Conservation (phyloP, 257 asterid genomes). For the Vinca minor region DNA sequence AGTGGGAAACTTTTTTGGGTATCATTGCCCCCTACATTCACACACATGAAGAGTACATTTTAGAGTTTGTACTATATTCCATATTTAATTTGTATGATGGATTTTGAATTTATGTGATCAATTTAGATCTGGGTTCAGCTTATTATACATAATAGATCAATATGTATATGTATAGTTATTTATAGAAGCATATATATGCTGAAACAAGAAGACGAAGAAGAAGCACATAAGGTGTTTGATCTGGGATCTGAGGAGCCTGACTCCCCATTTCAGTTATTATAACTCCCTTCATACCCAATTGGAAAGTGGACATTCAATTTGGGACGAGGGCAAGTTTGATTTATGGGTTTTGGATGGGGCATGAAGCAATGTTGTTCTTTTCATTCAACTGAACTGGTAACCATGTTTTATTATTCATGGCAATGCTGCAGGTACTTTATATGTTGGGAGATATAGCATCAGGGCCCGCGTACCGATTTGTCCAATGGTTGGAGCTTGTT, state of each 20-base stretch:
- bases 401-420: conserved; percentile 1
- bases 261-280: conserved; percentile 66
- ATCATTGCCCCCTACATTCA: conserved; percentile 3
- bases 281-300: conserved; percentile 96
- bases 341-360: background rate
- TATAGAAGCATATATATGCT: conserved; percentile 21
- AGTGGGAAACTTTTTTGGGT: background rate
- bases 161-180: background rate
- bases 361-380: background rate
- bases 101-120: conserved; percentile 1
- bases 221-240: conserved; percentile 48
- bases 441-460: conserved; percentile 96
- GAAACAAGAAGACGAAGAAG: conserved; percentile 89
- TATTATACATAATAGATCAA: conserved; percentile 5
- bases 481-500: conserved; percentile 98
- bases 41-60: background rate
- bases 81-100: conserved; percentile 1
- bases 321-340: conserved; percentile 11
- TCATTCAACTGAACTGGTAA: background rate
- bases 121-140: conserved; percentile 33
- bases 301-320: conserved; percentile 40
- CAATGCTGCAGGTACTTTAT: conserved; percentile 67
- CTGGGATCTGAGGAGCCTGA: conserved; percentile 63
- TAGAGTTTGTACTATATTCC: background rate
- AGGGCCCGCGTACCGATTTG: conserved; percentile 83